These are phyloP conservation scores for Cercospora janseana DNA, from an alignment of 2,329 filamentous ascomycete species.

Conservation along the genomic window DNA sequence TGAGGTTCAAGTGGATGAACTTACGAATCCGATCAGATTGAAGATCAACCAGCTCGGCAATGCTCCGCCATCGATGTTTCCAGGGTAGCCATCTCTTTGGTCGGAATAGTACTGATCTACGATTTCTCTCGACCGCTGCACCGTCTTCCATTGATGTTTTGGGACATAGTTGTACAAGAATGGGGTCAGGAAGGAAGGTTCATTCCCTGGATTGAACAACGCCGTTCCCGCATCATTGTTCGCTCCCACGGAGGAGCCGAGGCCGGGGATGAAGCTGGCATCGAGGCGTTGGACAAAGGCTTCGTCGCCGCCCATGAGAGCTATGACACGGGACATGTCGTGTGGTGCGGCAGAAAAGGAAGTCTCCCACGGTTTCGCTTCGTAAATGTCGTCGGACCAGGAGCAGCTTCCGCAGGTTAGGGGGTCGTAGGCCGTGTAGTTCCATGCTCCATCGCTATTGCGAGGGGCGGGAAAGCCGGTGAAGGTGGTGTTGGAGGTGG, in stretches of 20 bases:
- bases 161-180: conserved; percentile 44
- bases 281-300: conserved; percentile 23
- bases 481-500: conserved; percentile 19
- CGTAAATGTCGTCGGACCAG: conserved; percentile 26
- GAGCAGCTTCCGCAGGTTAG: conserved; percentile 23
- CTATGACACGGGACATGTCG: conserved; percentile 26
- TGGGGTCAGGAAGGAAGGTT: conserved; percentile 43
- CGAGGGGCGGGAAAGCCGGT: conserved; percentile 25
- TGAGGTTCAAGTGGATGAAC: background rate
- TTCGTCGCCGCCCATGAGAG: conserved; percentile 23
- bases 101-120: conserved; percentile 46
- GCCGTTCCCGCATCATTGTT: conserved; percentile 28
- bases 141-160: conserved; percentile 39
- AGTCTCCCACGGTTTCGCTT: conserved; percentile 26
- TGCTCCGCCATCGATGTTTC: conserved; percentile 49
- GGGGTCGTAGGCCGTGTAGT: conserved; percentile 24
- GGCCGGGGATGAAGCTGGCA: conserved; percentile 22
- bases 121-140: conserved; percentile 38
- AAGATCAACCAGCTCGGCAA: conserved; percentile 53
- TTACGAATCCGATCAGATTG: conserved; percentile 48
- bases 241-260: conserved; percentile 19
- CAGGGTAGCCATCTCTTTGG: conserved; percentile 43
- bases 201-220: conserved; percentile 36
- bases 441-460: conserved; percentile 21
- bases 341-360: conserved; percentile 26